Conservation (phyloP, 2,329 filamentous ascomycete species). For the Monilinia polystroma region DNA sequence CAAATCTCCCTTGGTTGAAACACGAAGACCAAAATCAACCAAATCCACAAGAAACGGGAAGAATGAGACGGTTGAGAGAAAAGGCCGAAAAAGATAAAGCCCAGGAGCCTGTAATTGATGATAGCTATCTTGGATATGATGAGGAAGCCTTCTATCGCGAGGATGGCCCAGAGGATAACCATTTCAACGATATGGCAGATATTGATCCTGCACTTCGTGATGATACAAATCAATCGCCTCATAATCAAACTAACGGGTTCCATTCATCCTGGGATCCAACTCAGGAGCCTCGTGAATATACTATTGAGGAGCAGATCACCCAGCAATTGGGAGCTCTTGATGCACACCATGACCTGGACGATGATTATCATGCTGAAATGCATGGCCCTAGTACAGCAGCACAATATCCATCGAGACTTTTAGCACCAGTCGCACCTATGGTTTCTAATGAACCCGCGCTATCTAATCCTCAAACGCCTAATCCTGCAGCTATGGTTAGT, state of each 20-base stretch:
- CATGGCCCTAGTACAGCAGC: slow-evolving; percentile 19
- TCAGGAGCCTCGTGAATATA: not conserved
- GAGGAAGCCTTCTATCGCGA: slow-evolving; percentile 23
- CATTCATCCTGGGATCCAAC: not conserved
- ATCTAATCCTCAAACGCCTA: slow-evolving; percentile 31
- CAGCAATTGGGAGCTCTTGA: slow-evolving; percentile 17
- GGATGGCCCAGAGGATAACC: slow-evolving; percentile 20
- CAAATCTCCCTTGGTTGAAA: slow-evolving; percentile 81
- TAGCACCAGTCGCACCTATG: slow-evolving; percentile 31
- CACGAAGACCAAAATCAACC: slow-evolving; percentile 50
- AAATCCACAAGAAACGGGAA: slow-evolving; percentile 44
- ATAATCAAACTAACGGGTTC: not conserved
- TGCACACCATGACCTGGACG: slow-evolving; percentile 31
- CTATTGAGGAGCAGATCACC: slow-evolving; percentile 1
- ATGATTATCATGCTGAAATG: slow-evolving; percentile 16
- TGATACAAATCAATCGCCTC: not conserved
- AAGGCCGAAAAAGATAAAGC: slow-evolving; percentile 40
- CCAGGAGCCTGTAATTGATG: slow-evolving; percentile 31
- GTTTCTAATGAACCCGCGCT: slow-evolving; percentile 26
- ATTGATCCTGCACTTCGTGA: slow-evolving; percentile 37
- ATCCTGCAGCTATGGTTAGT: slow-evolving; percentile 37
- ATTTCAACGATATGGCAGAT: slow-evolving; percentile 32
- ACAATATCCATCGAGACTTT: slow-evolving; percentile 32
- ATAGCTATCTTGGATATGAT: slow-evolving; percentile 30
- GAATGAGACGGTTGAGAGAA: slow-evolving; percentile 40